phyloP scores from a whole-genome alignment of 495 filamentous ascomycete genomes.

The Umbilicaria muhlenbergii region DNA sequence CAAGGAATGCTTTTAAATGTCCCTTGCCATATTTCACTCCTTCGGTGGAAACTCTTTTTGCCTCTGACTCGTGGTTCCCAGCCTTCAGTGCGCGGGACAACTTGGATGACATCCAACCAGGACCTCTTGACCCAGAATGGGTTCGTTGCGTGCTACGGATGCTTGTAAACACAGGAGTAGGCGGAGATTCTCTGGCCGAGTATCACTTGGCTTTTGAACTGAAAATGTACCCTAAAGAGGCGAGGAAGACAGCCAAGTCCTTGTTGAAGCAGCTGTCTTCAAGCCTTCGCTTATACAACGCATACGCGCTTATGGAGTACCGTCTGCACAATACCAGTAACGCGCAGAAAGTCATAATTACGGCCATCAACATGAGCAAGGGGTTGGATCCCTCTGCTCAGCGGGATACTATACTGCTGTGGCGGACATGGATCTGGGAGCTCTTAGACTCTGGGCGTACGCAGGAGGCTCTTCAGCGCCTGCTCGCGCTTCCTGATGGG shows the following conservation, averaged over 20 bases:
- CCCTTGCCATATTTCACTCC: slow-evolving; percentile 5
- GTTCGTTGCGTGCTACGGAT: slow-evolving; percentile 36
- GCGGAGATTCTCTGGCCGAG: slow-evolving; percentile 43
- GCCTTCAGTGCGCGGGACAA: slow-evolving; percentile 22
- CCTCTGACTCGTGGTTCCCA: slow-evolving; percentile 25
- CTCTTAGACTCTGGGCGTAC: slow-evolving; percentile 34
- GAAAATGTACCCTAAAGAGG: slow-evolving; percentile 33
- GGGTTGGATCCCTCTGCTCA: slow-evolving; percentile 22
- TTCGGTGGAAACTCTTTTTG: slow-evolving; percentile 24
- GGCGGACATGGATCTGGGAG: slow-evolving; percentile 61
- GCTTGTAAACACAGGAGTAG: slow-evolving; percentile 27
- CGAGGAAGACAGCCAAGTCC: slow-evolving; percentile 55
- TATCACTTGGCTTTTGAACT: slow-evolving; percentile 59
- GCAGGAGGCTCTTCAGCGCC: slow-evolving; percentile 27
- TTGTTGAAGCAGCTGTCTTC: slow-evolving; percentile 52
- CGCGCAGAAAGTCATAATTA: slow-evolving; percentile 49
- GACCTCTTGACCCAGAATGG: slow-evolving; percentile 29
- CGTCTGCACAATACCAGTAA: slow-evolving; percentile 34
- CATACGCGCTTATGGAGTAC: slow-evolving; percentile 59
- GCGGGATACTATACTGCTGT: slow-evolving; percentile 38
- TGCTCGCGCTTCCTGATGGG: slow-evolving; percentile 27
- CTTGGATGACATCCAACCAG: slow-evolving; percentile 6
- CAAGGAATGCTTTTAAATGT: slow-evolving; percentile 1
- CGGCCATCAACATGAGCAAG: slow-evolving; percentile 41
- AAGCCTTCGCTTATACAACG: slow-evolving; percentile 58